Evolutionary conservation across 177 flowering plant genomes (phyloP).

Genomic region (Telopea speciosissima): DNA sequence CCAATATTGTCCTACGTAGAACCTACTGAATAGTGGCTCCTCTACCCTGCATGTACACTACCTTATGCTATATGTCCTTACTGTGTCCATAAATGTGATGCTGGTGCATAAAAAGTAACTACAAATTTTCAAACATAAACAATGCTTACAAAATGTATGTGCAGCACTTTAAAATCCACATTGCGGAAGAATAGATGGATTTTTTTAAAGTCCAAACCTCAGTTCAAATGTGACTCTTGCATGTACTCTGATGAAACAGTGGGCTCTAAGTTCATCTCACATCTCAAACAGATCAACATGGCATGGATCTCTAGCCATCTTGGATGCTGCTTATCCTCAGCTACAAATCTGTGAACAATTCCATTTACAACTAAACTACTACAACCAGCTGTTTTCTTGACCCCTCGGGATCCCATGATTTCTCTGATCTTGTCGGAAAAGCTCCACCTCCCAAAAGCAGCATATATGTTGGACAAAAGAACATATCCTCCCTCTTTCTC

Average conservation of each 20-base stretch:
- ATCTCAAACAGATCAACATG: constrained; percentile 20
- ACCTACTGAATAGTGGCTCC: no score
- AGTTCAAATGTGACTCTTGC: constrained; percentile 3
- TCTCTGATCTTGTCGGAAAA: constrained; percentile 36
- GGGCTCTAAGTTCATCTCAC: constrained; percentile 22
- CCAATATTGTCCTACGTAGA: neutral
- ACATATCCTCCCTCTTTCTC: constrained; percentile 51
- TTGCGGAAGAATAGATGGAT: neutral
- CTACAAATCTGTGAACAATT: constrained; percentile 26
- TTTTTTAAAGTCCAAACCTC: constrained; percentile 7
- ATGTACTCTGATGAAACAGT: neutral
- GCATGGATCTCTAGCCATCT: constrained; percentile 26
- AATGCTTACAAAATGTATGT: neutral
- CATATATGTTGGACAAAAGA: constrained; percentile 44
- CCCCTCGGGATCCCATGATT: constrained; percentile 37
- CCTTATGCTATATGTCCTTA: no score
- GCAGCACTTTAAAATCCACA: neutral
- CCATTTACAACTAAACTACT: constrained; percentile 42
- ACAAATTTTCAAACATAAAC: neutral
- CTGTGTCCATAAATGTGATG: no score
- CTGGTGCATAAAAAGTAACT: neutral
- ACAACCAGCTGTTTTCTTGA: constrained; percentile 45
- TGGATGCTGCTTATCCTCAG: constrained; percentile 37
- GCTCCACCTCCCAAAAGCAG: constrained; percentile 39
- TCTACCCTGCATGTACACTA: no score